Evolutionary conservation across 2,329 filamentous ascomycete species (phyloP).

Genomic region (Ciborinia camelliae): DNA sequence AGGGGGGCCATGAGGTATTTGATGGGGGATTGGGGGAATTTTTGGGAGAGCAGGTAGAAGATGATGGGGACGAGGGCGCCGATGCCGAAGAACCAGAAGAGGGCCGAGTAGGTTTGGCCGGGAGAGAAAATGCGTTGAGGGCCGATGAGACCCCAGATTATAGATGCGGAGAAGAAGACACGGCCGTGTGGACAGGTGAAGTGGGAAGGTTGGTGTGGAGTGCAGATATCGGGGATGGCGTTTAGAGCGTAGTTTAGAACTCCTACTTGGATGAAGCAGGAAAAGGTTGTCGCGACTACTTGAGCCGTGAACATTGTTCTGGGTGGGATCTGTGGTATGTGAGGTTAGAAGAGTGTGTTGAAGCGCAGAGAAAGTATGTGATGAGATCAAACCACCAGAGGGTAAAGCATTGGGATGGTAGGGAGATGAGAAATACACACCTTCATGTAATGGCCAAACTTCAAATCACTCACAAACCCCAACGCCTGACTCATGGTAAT

Average conservation of each 20-base stretch:
- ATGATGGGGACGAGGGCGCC: conserved; percentile 32
- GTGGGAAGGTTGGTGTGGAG: conserved; percentile 50
- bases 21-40: conserved; percentile 58
- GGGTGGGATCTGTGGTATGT: conserved; percentile 29
- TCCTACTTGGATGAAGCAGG: conserved; percentile 62
- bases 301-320: conserved; percentile 41
- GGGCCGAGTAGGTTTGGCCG: conserved; percentile 31
- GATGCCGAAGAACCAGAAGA: conserved; percentile 35
- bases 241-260: conserved; percentile 60
- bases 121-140: conserved; percentile 46
- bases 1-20: conserved; percentile 40
- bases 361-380: too few species aligned
- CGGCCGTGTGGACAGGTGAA: conserved; percentile 52
- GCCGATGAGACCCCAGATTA: conserved; percentile 72
- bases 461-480: conserved; percentile 47
- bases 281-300: conserved; percentile 57
- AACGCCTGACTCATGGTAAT: conserved; percentile 60
- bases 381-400: neutral
- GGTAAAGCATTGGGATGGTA: neutral
- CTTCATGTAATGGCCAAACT: conserved; percentile 52
- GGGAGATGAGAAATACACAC: neutral
- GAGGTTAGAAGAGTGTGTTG: neutral
- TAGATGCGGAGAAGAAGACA: conserved; percentile 65
- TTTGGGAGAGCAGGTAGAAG: conserved; percentile 43
- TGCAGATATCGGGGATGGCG: conserved; percentile 63